A percentile compares a stretch with the other conserved stretches of the same genome.
Conservation (phyloP, 2,329 filamentous ascomycete genomes). For the Monilinia fructicola region DNA sequence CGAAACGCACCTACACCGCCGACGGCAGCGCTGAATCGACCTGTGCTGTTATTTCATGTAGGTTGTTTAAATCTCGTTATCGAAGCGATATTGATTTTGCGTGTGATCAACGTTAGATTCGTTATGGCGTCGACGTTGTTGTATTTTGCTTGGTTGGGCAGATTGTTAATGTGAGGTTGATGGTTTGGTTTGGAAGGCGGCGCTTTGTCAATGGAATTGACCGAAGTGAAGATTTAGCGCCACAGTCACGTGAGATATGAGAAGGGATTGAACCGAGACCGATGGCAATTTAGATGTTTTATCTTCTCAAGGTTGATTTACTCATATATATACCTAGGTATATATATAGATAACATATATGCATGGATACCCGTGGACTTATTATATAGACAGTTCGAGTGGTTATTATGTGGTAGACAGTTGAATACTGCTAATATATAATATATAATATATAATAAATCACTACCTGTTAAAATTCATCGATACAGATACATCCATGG, state of each 20-base stretch:
- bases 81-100: conserved; percentile 24
- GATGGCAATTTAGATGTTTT: no score
- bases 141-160: conserved; percentile 17
- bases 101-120: conserved; percentile 21
- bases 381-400: no score
- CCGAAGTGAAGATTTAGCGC: conserved; percentile 6
- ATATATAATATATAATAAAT: background rate
- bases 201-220: conserved; percentile 18
- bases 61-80: conserved; percentile 12
- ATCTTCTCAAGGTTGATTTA: no score
- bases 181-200: conserved; percentile 10
- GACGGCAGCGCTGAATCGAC: conserved; percentile 28
- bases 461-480: no score
- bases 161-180: conserved; percentile 17
- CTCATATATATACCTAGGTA: no score
- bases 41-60: conserved; percentile 31
- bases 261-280: no score
- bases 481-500: no score
- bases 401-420: no score
- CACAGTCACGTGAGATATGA: background rate
- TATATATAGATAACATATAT: no score
- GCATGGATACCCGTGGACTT: no score
- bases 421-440: background rate
- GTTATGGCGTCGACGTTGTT: conserved; percentile 32
- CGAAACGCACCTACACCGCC: conserved; percentile 29